A percentile compares a stretch with the other conserved stretches of the same genome.
Evolutionary conservation across 176 grass and related monocot species (phyloP).

Genomic region (Dendrocalamus sinicus): DNA sequence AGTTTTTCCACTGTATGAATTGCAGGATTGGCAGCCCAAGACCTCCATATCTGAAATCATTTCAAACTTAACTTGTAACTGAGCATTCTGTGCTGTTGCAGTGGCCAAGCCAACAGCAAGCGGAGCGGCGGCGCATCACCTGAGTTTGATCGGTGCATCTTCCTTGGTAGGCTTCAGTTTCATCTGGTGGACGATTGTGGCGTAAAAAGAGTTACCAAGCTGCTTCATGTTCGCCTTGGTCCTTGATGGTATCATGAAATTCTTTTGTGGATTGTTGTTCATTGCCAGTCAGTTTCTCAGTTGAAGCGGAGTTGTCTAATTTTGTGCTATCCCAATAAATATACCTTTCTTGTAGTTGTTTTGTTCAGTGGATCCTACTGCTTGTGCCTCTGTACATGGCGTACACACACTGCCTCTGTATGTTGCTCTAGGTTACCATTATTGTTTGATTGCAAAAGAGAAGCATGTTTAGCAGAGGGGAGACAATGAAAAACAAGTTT

Average conservation of each 20-base stretch:
- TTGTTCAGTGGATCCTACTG: neutral
- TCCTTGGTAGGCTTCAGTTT: constrained; percentile 19
- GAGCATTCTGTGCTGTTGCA: constrained; percentile 9
- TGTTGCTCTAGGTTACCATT: neutral
- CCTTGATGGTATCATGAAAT: neutral
- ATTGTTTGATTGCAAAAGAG: neutral
- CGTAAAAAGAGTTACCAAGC: neutral
- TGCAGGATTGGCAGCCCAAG: neutral
- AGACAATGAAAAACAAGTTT: neutral
- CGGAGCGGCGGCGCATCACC: neutral
- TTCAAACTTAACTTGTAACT: neutral
- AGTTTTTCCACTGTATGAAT: neutral
- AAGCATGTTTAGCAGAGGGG: neutral
- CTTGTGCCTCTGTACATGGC: neutral
- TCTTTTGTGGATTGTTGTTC: constrained; percentile 25
- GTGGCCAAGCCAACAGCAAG: constrained; percentile 44
- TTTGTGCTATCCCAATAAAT: neutral
- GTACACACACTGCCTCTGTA: neutral
- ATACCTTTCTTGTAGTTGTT: neutral
- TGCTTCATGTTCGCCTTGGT: neutral
- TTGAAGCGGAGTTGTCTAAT: neutral
- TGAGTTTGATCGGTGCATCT: neutral
- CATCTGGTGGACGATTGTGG: constrained; percentile 26
- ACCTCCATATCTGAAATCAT: neutral
- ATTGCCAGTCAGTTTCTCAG: neutral